Percentiles rank a stretch among this genome's conserved stretches.
phyloP scores from a whole-genome alignment of 495 filamentous ascomycete species.

The Achaetomiella virescens region DNA sequence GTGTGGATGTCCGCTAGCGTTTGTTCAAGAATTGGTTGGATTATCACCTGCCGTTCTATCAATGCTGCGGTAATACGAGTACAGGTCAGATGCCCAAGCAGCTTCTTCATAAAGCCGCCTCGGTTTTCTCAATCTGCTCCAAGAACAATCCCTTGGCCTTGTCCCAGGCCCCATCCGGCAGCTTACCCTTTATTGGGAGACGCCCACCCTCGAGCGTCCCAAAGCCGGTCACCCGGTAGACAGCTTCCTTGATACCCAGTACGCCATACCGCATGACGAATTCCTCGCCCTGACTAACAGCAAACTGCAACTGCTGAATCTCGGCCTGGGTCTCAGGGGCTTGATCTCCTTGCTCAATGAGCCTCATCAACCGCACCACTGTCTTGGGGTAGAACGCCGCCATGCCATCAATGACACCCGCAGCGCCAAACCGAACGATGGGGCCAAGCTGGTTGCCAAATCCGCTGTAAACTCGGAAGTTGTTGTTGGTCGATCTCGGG shows the following conservation, averaged over 20 bases:
- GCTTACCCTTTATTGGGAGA: constrained; percentile 46
- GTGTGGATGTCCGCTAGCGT: too few species aligned
- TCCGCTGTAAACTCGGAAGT: constrained; percentile 57
- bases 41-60: too few species aligned
- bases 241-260: constrained; percentile 58
- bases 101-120: constrained; percentile 2
- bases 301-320: constrained; percentile 48
- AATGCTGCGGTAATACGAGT: too few species aligned
- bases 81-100: neutral
- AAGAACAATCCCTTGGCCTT: constrained; percentile 20
- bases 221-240: constrained; percentile 46
- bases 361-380: constrained; percentile 48
- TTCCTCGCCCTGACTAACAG: constrained; percentile 53
- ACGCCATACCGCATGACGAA: constrained; percentile 51
- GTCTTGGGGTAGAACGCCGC: constrained; percentile 57
- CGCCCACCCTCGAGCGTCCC: constrained; percentile 51
- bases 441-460: constrained; percentile 62
- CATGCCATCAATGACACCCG: constrained; percentile 59
- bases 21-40: too few species aligned
- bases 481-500: constrained; percentile 42
- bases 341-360: constrained; percentile 33
- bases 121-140: constrained; percentile 19
- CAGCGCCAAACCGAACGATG: constrained; percentile 51
- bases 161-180: constrained; percentile 42
- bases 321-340: constrained; percentile 28